Conservation (phyloP, 1,284 basidiomycete genomes). For the Marasmius tenuissimus region DNA sequence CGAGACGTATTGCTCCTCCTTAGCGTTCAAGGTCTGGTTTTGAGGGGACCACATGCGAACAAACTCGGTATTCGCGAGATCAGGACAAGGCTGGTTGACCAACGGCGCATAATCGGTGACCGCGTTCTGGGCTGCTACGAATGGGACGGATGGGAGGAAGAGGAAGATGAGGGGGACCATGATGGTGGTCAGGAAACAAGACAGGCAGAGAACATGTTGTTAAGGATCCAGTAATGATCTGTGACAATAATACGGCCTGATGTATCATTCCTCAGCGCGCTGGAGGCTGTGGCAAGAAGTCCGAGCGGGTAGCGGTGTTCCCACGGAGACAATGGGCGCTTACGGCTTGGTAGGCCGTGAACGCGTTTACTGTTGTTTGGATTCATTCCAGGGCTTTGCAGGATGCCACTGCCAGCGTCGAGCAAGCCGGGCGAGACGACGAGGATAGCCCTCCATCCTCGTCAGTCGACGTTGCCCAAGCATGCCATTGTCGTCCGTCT, state of each 20-base stretch:
- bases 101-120: constrained; percentile 53
- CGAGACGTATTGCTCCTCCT: constrained; percentile 47
- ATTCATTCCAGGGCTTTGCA: not conserved
- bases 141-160: not conserved
- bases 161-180: not conserved
- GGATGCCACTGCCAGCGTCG: constrained; percentile 8
- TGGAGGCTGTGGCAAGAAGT: no score
- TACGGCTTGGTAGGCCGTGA: constrained; percentile 48
- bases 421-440: constrained; percentile 44
- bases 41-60: constrained; percentile 52
- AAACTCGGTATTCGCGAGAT: constrained; percentile 42
- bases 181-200: no score
- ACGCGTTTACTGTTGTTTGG: constrained; percentile 22
- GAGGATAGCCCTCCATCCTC: constrained; percentile 33
- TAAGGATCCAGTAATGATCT: not conserved
- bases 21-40: constrained; percentile 50
- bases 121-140: not conserved
- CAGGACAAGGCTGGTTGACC: constrained; percentile 49
- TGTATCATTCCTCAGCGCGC: no score
- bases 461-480: constrained; percentile 54
- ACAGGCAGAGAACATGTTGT: not conserved
- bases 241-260: no score
- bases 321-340: not conserved
- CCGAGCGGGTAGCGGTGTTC: no score
- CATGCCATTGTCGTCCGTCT: constrained; percentile 72